Conservation (phyloP, 73 alveolate genomes). For the Stentor roeselii region DNA sequence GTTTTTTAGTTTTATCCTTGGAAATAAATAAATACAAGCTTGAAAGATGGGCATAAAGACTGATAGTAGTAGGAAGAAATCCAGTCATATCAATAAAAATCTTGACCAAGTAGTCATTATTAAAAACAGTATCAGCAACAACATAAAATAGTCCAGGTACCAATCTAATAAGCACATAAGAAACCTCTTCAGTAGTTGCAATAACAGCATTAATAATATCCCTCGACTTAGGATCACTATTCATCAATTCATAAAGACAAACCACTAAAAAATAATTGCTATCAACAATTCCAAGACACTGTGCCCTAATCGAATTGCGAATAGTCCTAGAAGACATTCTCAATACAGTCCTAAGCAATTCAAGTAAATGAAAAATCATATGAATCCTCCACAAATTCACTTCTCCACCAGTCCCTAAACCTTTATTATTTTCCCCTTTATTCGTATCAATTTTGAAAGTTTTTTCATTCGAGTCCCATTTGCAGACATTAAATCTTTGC, state of each 20-base stretch:
- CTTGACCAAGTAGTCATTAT: not conserved
- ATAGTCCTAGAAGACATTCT: not conserved
- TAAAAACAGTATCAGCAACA: not conserved
- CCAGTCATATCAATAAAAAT: not conserved
- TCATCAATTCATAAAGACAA: not conserved
- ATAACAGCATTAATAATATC: not conserved
- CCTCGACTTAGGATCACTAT: not conserved
- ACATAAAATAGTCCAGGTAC: not conserved
- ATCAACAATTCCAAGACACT: not conserved
- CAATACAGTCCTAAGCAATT: conserved; percentile 1
- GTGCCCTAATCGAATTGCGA: not conserved
- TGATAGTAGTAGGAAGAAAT: not conserved
- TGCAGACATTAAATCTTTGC: not conserved
- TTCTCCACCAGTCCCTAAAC: not conserved
- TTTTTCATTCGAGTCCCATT: not conserved
- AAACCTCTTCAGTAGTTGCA: conserved; percentile 13
- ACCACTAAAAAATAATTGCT: not conserved
- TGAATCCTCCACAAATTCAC: not conserved
- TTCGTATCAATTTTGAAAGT: not conserved
- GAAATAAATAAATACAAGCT: conserved; percentile 1
- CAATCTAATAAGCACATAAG: not conserved
- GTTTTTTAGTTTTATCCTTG: not conserved
- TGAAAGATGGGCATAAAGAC: not conserved
- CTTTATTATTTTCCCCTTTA: not conserved
- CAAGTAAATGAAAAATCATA: not conserved